Evolutionary conservation across 306 rosid species (phyloP).

Genomic region (Pachyrhizus erosus): DNA sequence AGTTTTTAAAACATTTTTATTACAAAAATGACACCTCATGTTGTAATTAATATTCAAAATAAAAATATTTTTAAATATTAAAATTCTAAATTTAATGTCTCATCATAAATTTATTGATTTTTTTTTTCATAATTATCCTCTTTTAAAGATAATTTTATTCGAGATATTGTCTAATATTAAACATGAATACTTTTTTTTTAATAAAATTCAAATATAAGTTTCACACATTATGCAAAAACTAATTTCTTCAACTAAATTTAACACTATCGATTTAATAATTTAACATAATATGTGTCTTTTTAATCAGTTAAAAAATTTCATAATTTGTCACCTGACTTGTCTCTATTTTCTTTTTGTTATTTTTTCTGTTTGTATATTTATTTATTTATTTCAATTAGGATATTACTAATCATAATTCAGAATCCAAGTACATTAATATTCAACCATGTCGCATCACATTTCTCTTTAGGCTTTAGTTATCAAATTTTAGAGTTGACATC

Average conservation of each 20-base stretch:
- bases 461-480: neutral
- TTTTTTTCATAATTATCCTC: no score
- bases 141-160: no score
- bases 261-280: neutral
- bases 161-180: no score
- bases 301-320: no score
- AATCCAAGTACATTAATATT: neutral
- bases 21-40: neutral
- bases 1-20: neutral
- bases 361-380: neutral
- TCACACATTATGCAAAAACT: no score
- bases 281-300: neutral
- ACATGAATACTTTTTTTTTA: no score
- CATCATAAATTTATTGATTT: neutral
- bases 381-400: neutral
- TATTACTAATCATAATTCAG: neutral
- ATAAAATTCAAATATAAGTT: no score
- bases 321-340: neutral
- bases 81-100: neutral
- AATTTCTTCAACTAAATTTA: no score
- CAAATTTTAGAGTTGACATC: conserved; percentile 15
- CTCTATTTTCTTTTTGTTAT: neutral
- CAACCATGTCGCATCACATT: conserved; percentile 12
- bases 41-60: neutral
- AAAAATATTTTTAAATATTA: neutral